Percentiles rank a stretch among this genome's conserved stretches.
These are phyloP conservation scores for Coemansia sp. DNA, from an alignment of 371 early-diverging fungal species.

Conservation along the genomic window DNA sequence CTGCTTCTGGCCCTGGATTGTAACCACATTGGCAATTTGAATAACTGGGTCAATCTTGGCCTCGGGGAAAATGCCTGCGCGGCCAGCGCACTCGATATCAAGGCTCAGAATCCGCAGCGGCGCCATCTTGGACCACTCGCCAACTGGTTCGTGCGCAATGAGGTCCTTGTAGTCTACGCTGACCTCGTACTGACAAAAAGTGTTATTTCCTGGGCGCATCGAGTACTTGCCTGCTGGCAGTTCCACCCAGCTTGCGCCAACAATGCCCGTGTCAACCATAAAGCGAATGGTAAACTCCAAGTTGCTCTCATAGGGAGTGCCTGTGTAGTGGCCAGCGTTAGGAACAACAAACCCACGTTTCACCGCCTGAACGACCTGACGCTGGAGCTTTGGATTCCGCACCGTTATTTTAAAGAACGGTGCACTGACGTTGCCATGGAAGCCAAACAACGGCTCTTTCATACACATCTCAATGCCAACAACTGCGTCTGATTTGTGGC, in stretches of 20 bases:
- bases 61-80: slow-evolving; percentile 97
- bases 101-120: slow-evolving; percentile 96
- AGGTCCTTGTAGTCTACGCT: slow-evolving; percentile 62
- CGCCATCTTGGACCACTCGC: slow-evolving; percentile 91
- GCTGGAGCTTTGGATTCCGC: slow-evolving; percentile 59
- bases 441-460: slow-evolving; percentile 83
- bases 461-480: slow-evolving; percentile 62
- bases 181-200: slow-evolving; percentile 84
- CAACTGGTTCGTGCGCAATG: slow-evolving; percentile 77
- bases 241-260: slow-evolving; percentile 93
- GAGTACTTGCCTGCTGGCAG: slow-evolving; percentile 72
- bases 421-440: slow-evolving; percentile 66
- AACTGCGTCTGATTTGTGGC: slow-evolving; percentile 44
- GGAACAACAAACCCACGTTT: slow-evolving; percentile 63
- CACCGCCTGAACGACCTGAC: slow-evolving; percentile 47
- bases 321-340: slow-evolving; percentile 53
- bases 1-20: slow-evolving; percentile 82
- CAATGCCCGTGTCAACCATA: slow-evolving; percentile 86
- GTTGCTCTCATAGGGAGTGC: slow-evolving; percentile 88
- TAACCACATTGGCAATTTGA: slow-evolving; percentile 97
- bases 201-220: slow-evolving; percentile 52
- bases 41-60: slow-evolving; percentile 96
- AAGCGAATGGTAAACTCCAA: slow-evolving; percentile 89
- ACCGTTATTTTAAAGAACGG: slow-evolving; percentile 71
- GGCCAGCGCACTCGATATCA: slow-evolving; percentile 99